A percentile compares a stretch with the other conserved stretches of the same genome.
Evolutionary conservation across 2,329 filamentous ascomycete species (phyloP).

Genomic region (Trichothecium roseum): DNA sequence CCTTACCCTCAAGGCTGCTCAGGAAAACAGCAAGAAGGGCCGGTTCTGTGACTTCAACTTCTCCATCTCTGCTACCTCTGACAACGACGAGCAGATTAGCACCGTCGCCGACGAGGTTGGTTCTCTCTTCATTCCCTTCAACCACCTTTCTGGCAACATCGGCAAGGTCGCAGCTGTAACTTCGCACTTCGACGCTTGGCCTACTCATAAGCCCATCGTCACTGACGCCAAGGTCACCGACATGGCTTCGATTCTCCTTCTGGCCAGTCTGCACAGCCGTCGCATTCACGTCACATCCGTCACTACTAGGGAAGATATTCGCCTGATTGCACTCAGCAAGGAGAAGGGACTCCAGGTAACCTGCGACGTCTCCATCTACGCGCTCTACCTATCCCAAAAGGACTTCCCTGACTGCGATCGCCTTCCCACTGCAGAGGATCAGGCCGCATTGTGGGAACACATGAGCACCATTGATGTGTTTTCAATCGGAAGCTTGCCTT

Average conservation of each 20-base stretch:
- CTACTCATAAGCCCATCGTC: conserved; percentile 66
- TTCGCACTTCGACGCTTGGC: conserved; percentile 70
- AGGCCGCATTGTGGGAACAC: conserved; percentile 65
- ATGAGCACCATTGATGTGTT: conserved; percentile 67
- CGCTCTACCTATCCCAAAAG: conserved; percentile 61
- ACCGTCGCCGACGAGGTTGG: conserved; percentile 64
- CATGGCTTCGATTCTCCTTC: conserved; percentile 66
- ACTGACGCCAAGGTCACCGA: conserved; percentile 75
- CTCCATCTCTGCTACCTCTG: conserved; percentile 63
- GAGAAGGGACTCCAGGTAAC: conserved; percentile 73
- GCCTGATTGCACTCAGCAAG: conserved; percentile 66
- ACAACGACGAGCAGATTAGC: conserved; percentile 65
- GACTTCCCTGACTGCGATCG: conserved; percentile 59
- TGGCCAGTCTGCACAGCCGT: conserved; percentile 68
- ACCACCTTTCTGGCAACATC: conserved; percentile 71
- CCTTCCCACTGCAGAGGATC: conserved; percentile 57
- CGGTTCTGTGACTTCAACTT: conserved; percentile 72
- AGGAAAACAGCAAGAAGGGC: conserved; percentile 57
- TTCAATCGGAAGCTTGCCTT: conserved; percentile 68
- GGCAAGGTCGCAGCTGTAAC: conserved; percentile 74
- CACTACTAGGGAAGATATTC: conserved; percentile 69
- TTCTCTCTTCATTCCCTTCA: conserved; percentile 75
- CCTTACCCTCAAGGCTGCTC: conserved; percentile 58
- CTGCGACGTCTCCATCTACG: conserved; percentile 74
- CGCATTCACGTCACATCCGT: conserved; percentile 74